A percentile compares a stretch with the other conserved stretches of the same genome.
Conservation (phyloP, 768 basidiomycete genomes). For the Exsudoporus frostii region DNA sequence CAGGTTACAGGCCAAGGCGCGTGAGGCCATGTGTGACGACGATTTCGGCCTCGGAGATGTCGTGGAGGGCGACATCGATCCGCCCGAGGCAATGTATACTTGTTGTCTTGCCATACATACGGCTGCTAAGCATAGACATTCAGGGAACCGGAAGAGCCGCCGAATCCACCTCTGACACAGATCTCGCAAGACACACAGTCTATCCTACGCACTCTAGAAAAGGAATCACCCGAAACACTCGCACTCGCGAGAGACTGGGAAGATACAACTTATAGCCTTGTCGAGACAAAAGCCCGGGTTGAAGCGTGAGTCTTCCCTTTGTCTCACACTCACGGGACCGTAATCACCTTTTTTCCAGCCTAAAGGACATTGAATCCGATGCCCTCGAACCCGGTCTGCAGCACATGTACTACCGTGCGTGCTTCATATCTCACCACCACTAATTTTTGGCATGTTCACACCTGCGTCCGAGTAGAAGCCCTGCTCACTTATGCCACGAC, state of each 20-base stretch:
- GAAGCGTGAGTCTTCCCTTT: constrained; percentile 43
- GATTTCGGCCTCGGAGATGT: constrained; percentile 82
- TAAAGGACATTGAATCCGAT: constrained; percentile 47
- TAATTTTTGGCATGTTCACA: not conserved
- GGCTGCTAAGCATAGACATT: constrained; percentile 5
- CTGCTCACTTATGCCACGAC: constrained; percentile 86
- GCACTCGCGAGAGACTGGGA: constrained; percentile 85
- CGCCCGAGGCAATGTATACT: constrained; percentile 30
- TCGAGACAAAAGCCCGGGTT: constrained; percentile 51
- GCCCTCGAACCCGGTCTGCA: constrained; percentile 64
- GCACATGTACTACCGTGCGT: constrained; percentile 87
- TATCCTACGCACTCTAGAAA: constrained; percentile 66
- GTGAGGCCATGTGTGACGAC: constrained; percentile 66
- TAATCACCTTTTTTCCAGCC: constrained; percentile 35
- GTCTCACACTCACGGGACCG: not conserved
- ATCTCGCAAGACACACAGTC: constrained; percentile 56
- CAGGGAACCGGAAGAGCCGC: constrained; percentile 16
- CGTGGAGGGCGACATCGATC: constrained; percentile 35
- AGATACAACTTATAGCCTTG: constrained; percentile 54
- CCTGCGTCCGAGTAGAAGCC: constrained; percentile 55
- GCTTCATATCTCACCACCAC: not conserved
- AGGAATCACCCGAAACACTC: constrained; percentile 71
- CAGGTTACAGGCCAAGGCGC: constrained; percentile 70
- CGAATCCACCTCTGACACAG: constrained; percentile 9
- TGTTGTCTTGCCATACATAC: not conserved